A percentile compares a stretch with the other conserved stretches of the same genome.
Conservation (phyloP, 177 flowering plant genomes). For the Vitis hybrid region DNA sequence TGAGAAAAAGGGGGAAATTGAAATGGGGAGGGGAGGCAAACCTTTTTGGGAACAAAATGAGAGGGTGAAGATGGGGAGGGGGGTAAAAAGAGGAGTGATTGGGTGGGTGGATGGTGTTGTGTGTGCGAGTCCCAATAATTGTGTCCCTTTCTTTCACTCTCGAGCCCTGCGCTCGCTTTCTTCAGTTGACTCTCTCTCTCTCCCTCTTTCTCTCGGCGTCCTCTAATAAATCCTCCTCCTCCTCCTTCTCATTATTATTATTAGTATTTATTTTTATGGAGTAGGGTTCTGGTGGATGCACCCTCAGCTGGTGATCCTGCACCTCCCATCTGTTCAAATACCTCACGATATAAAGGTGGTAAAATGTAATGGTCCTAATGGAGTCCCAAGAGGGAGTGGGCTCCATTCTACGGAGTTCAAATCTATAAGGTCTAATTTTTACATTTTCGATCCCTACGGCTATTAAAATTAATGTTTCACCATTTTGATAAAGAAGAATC, state of each 20-base stretch:
- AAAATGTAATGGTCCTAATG: too few relatives aligned
- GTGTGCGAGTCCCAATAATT: conserved; percentile 36
- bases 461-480: too few relatives aligned
- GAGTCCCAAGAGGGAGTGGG: too few relatives aligned
- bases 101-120: conserved; percentile 19
- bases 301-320: too few relatives aligned
- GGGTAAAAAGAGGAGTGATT: neutral
- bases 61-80: neutral
- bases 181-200: conserved; percentile 26
- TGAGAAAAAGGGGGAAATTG: neutral
- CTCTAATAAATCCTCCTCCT: neutral
- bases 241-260: neutral
- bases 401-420: too few relatives aligned
- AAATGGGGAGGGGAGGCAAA: conserved; percentile 9
- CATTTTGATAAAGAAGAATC: too few relatives aligned
- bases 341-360: too few relatives aligned
- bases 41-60: neutral
- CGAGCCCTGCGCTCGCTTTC: conserved; percentile 45
- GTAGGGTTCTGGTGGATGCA: too few relatives aligned
- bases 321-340: too few relatives aligned
- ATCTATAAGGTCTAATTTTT: too few relatives aligned
- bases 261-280: neutral
- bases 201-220: neutral
- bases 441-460: too few relatives aligned
- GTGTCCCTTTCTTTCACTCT: conserved; percentile 37